Base-by-base conservation (phyloP, 202 grass and related monocot genomes). In the Saccharum hybrid region DNA sequence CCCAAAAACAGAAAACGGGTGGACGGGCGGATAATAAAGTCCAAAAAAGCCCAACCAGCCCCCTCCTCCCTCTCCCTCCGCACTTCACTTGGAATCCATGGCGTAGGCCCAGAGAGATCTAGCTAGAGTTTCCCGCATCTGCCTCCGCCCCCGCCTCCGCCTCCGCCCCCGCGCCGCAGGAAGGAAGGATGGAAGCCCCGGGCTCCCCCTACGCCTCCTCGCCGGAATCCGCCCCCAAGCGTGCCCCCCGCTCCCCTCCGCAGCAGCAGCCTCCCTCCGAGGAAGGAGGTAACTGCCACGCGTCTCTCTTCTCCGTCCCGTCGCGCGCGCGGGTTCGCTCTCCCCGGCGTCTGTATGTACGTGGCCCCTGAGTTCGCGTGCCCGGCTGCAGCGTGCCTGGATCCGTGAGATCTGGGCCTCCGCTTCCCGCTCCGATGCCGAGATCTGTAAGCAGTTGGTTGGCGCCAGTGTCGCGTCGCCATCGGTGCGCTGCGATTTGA, bases 171-270 rank as follows among this genome's bases (percentile, higher is more conserved):
- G n/a, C 59, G 5, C 78, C 87, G 33, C 8, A 69, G 39, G 68
- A 71, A 81, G 49, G 70, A 94, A 81, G 66, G 71, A 97, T 97
- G 94, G 94, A 97, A 33, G 84, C 89, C 59, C 87, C 91, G 6
- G 91, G 90, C 70, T 97, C 94, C 67, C 94, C 94, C 68, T 97
- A 97, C 83, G 87, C 94, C 65, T 93, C 94, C 91, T 97, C 94
- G 26, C 91, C 94, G 22, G 94, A 97, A 36, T 80, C 88, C 75
- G 87, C 92, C 78, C 84, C 86, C 31, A 90, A 91, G 87, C 90
- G 90, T 78, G 84, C 72, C 16, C 86, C 89, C 13, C 90, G 89
- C 76, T 86, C 92, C 38, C 87, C 87, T 8, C 4, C 84, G 51
- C 72, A 76, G 52, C 61, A 79, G 33, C 77, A 51, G 12, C 77